Conservation (phyloP, 176 grass and related monocot genomes). For the Oropetium thomaeum region DNA sequence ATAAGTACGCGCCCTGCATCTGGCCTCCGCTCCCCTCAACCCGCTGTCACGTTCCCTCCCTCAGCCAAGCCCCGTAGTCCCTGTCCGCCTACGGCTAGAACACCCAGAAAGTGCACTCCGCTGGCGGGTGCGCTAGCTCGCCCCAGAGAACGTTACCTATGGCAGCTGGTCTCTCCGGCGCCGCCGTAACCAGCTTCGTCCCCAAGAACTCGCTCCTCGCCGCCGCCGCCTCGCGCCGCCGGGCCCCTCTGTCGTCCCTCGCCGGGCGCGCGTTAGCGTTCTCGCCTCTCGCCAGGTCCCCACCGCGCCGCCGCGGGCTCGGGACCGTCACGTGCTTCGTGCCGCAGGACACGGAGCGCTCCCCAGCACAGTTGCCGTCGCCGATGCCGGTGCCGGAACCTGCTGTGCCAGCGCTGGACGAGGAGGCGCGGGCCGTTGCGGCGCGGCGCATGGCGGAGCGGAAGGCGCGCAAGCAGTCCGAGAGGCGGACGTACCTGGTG, state of each 20-base stretch:
- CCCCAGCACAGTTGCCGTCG: neutral
- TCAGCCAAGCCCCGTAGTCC: too few relatives aligned
- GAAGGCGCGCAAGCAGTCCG: constrained; percentile 55
- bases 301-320: constrained; percentile 27
- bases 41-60: neutral
- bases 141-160: constrained; percentile 4
- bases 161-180: constrained; percentile 36
- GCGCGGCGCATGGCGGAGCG: constrained; percentile 37
- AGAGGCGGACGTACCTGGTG: constrained; percentile 72
- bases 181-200: constrained; percentile 27
- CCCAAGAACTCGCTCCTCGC: constrained; percentile 42
- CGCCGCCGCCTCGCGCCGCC: constrained; percentile 34
- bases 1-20: neutral
- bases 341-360: constrained; percentile 17
- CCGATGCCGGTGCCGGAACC: neutral
- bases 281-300: constrained; percentile 35
- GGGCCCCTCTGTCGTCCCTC: neutral
- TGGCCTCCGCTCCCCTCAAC: neutral
- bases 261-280: constrained; percentile 21
- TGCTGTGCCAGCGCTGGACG: constrained; percentile 14
- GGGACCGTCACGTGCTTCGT: constrained; percentile 58
- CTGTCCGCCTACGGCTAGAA: constrained; percentile 26
- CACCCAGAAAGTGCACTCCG: neutral
- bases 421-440: constrained; percentile 38
- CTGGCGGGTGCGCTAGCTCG: neutral